Base-by-base conservation (phyloP, 2,329 filamentous ascomycete genomes). In the Ophiocordyceps camponoti-floridani region DNA sequence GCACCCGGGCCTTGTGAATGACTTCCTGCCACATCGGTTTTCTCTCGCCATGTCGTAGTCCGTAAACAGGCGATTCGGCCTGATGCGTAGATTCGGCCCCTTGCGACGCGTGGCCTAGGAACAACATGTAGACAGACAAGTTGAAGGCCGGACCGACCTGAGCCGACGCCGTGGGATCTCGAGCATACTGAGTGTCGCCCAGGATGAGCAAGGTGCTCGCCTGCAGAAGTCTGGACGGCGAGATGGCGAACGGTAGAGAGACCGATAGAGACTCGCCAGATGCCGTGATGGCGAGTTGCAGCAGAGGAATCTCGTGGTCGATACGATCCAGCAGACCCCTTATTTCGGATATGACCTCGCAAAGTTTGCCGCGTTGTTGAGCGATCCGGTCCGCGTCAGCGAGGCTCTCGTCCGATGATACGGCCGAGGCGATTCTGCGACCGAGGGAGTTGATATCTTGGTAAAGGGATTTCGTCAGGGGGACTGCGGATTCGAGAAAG, bases 111-210 rank as follows among this genome's bases (percentile, higher is more conserved):
- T 96, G 87, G 2, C 86, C 83, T 2, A 80, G 71, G 54, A 96
- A 98, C 1, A 96, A 72, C 87, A 96, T 95, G 61, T 96, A 98
- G 52, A 96, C 66, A 0, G 88, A 94, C 8, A 96, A 61, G 0
- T 76, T 82, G 55, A 95, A 96, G 0, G 79, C 76, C 0, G 89
- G 87, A 0, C 91, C 91, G 47, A 96, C 82, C 56, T 95, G 87
- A 41, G 85, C 77, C 0, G 81, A 72, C 10, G 67, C 63, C 0
- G 65, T 70, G 6, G 79, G 73, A 38, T 75, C 68, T 49, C 77
- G 70, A 2, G 76, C 74, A 60, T 91, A 95, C 50, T 87, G 82
- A 0, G 79, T 82, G 59, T 98, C 91, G 3, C 86, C 87, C 41
- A 87, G 75, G 27, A 82, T 93, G 43, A 96, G 69, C 50, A 95